A percentile compares a stretch with the other conserved stretches of the same genome.
Evolutionary conservation across 352 stramenopile genomes (phyloP).

Genomic region (Aphanomyces euteiches): DNA sequence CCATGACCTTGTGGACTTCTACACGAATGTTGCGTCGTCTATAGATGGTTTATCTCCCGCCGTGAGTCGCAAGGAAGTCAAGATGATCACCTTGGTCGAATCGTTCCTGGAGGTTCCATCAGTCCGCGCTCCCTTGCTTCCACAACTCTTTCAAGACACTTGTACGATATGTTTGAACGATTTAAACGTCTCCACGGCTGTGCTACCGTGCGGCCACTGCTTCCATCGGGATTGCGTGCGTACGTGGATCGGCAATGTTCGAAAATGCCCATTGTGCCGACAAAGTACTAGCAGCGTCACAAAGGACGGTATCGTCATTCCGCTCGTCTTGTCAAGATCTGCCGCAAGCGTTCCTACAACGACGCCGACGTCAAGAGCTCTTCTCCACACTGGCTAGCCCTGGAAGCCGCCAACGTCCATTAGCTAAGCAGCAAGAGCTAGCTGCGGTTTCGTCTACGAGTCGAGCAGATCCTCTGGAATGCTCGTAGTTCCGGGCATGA

Average conservation of each 20-base stretch:
- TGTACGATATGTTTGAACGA: constrained; percentile 16
- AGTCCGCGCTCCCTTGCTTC: neutral
- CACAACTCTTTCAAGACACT: neutral
- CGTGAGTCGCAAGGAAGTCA: neutral
- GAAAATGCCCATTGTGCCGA: constrained; percentile 19
- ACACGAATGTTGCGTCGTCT: neutral
- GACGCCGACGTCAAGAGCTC: too few species aligned
- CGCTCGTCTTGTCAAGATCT: too few species aligned
- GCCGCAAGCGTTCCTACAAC: too few species aligned
- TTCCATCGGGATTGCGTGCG: constrained; percentile 18
- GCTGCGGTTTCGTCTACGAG: too few species aligned
- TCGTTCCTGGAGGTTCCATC: constrained; percentile 12
- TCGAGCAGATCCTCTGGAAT: too few species aligned
- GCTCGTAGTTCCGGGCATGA: too few species aligned
- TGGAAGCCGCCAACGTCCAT: too few species aligned
- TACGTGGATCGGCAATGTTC: constrained; percentile 4
- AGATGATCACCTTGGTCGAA: neutral
- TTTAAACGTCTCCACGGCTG: neutral
- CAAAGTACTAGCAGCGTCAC: too few species aligned
- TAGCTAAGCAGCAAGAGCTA: too few species aligned
- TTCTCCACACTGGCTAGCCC: too few species aligned
- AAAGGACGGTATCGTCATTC: too few species aligned
- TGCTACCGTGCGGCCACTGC: neutral
- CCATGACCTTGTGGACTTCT: neutral
- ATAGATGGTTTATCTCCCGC: neutral